Percentiles rank a stretch among this genome's conserved stretches.
Evolutionary conservation across 371 early-diverging fungal genomes (phyloP).

Genomic region (Basidiobolus meristosporus): DNA sequence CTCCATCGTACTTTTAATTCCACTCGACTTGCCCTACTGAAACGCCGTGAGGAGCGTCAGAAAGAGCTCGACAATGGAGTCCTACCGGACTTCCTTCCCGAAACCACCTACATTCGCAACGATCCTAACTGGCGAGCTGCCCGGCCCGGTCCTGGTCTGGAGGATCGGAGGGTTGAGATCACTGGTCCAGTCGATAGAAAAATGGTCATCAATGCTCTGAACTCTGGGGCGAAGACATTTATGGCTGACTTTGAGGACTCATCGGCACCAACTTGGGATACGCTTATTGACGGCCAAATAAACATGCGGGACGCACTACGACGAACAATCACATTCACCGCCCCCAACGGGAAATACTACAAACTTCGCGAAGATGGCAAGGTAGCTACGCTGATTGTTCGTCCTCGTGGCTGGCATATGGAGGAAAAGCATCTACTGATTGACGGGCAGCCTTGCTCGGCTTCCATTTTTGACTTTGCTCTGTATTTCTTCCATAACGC

Average conservation of each 20-base stretch:
- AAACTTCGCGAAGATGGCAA: conserved; percentile 63
- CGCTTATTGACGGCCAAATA: conserved; percentile 68
- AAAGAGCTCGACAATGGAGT: conserved; percentile 53
- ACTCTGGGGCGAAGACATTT: conserved; percentile 77
- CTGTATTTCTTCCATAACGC: too few relatives aligned
- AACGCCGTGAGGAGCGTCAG: too few relatives aligned
- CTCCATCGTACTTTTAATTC: conserved; percentile 76
- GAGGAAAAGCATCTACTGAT: conserved; percentile 83
- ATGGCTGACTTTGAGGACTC: conserved; percentile 98
- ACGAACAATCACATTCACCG: too few relatives aligned
- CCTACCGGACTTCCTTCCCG: conserved; percentile 79
- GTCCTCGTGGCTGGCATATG: conserved; percentile 96
- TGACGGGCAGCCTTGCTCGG: too few relatives aligned
- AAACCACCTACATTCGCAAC: conserved; percentile 75
- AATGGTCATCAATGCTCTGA: conserved; percentile 95
- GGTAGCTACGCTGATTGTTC: conserved; percentile 67
- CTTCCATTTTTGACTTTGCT: too few relatives aligned
- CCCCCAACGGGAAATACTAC: too few relatives aligned
- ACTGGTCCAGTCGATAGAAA: conserved; percentile 92
- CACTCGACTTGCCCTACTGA: conserved; percentile 60
- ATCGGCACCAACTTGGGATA: conserved; percentile 82
- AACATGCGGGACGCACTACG: conserved; percentile 84
- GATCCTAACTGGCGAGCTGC: conserved; percentile 81
- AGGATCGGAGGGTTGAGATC: too few relatives aligned
- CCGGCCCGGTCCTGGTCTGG: conserved; percentile 71